Evolutionary conservation across 495 filamentous ascomycete genomes (phyloP).

Genomic region (Tuber magnatum): DNA sequence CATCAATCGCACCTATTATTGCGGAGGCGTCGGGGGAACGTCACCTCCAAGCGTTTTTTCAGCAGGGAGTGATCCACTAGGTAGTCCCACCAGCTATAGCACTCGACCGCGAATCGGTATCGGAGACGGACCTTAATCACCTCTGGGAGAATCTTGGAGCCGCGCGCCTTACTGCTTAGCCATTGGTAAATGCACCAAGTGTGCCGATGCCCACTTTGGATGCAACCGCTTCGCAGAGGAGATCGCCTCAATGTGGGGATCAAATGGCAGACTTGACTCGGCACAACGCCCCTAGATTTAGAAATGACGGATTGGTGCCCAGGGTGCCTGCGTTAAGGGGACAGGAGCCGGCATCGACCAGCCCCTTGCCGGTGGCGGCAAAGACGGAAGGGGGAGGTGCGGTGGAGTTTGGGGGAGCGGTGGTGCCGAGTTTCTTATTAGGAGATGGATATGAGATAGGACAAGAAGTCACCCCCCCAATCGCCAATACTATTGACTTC

Average conservation of each 20-base stretch:
- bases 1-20: neutral
- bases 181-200: neutral
- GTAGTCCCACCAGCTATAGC: neutral
- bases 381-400: neutral
- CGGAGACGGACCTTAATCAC: neutral
- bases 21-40: fast-evolving
- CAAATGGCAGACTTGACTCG: neutral
- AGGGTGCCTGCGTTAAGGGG: no score
- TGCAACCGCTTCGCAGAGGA: neutral
- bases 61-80: neutral
- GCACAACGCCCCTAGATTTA: neutral
- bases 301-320: neutral
- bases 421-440: neutral
- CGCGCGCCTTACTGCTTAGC: neutral
- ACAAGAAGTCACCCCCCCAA: neutral
- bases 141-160: neutral
- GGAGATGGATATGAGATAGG: neutral
- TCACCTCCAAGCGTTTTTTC: neutral
- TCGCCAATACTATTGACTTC: neutral
- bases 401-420: neutral
- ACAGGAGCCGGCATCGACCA: no score
- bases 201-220: neutral
- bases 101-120: neutral
- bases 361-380: neutral
- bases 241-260: neutral